These are phyloP conservation scores for Cercospora zeina DNA, from an alignment of 2,329 filamentous ascomycete genomes.

Conservation along the genomic window DNA sequence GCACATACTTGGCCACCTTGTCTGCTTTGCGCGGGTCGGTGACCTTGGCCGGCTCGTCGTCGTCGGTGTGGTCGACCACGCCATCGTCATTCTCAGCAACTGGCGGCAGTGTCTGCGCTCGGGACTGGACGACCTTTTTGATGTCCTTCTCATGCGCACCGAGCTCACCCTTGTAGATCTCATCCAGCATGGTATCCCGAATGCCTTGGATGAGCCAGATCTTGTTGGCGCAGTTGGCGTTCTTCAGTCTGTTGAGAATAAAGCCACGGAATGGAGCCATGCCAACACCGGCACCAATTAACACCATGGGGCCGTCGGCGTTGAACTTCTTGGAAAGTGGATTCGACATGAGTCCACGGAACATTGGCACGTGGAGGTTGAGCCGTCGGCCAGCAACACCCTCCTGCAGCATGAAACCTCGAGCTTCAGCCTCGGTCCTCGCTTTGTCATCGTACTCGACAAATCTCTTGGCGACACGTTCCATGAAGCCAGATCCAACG, in stretches of 20 bases:
- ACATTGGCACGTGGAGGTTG: slow-evolving; percentile 86
- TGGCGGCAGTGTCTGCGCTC: slow-evolving; percentile 36
- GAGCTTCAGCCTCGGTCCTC: slow-evolving; percentile 44
- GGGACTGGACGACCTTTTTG: slow-evolving; percentile 54
- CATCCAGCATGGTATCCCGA: slow-evolving; percentile 89
- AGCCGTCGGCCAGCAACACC: slow-evolving; percentile 43
- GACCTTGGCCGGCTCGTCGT: slow-evolving; percentile 54
- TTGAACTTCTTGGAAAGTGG: slow-evolving; percentile 89
- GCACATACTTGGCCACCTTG: slow-evolving; percentile 83
- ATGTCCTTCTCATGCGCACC: slow-evolving; percentile 73
- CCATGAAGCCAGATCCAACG: slow-evolving; percentile 89
- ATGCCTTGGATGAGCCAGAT: slow-evolving; percentile 95
- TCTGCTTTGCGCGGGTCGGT: slow-evolving; percentile 65
- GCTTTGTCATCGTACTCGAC: slow-evolving; percentile 67
- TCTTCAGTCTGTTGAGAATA: slow-evolving; percentile 88
- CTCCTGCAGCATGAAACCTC: slow-evolving; percentile 47
- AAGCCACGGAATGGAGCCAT: slow-evolving; percentile 98
- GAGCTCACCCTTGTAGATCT: slow-evolving; percentile 95
- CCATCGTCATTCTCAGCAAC: slow-evolving; percentile 35
- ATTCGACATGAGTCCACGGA: slow-evolving; percentile 97
- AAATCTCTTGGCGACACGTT: slow-evolving; percentile 74
- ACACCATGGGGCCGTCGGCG: slow-evolving; percentile 91
- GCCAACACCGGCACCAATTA: slow-evolving; percentile 94
- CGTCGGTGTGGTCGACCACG: slow-evolving; percentile 48
- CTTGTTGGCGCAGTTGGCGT: slow-evolving; percentile 95